Conservation (phyloP, 139 green algal species). For the Chlamydomonas schloesseri region DNA sequence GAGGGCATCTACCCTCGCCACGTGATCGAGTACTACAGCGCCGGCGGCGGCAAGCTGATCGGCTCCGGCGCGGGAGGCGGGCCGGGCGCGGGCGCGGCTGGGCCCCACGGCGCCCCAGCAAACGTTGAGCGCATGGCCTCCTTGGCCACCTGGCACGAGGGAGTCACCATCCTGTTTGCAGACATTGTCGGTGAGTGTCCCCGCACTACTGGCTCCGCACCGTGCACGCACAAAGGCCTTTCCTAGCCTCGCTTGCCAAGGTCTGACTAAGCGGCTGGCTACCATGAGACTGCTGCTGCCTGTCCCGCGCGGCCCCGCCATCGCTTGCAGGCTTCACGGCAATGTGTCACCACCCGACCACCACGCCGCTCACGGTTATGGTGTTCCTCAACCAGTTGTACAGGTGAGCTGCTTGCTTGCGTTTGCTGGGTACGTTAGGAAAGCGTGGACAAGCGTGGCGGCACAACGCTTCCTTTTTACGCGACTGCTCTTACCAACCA, state of each 20-base stretch:
- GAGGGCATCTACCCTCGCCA: constrained; percentile 25
- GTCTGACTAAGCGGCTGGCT: no score
- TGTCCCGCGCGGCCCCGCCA: not conserved
- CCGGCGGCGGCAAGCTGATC: not conserved
- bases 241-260: no score
- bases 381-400: constrained; percentile 33
- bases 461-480: no score
- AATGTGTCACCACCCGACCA: constrained; percentile 11
- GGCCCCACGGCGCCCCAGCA: not conserved
- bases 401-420: no score
- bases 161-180: constrained; percentile 35
- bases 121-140: constrained; percentile 11
- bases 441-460: no score
- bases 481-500: no score
- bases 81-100: no score
- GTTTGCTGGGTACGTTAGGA: no score
- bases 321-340: constrained; percentile 14
- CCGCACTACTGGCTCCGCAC: not conserved
- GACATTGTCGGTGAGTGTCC: not conserved
- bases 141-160: constrained; percentile 26
- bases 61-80: not conserved
- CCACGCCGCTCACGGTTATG: constrained; percentile 11
- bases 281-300: no score
- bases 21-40: constrained; percentile 33
- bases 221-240: no score